phyloP scores from a whole-genome alignment of 2,329 filamentous ascomycete genomes.

The Penicillium sp. region DNA sequence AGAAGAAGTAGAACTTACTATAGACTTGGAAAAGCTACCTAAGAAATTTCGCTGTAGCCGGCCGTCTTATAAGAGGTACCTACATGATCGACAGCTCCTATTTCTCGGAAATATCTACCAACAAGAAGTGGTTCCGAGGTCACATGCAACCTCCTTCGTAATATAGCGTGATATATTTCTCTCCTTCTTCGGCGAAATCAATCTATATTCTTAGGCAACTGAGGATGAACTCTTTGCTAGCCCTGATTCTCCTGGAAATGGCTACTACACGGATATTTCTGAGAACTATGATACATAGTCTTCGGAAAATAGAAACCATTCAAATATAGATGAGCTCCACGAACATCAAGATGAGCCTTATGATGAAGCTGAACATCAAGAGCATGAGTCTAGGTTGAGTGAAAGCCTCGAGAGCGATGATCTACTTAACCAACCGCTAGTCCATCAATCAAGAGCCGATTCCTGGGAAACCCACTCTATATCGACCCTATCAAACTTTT shows the following conservation, averaged over 20 bases:
- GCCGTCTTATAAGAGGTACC: conserved; percentile 2
- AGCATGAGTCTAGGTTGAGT: background rate
- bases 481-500: background rate
- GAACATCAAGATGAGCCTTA: background rate
- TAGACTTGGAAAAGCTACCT: background rate
- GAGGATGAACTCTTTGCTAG: background rate
- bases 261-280: background rate
- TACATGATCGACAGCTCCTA: conserved; percentile 2
- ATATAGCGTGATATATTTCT: conserved; percentile 6
- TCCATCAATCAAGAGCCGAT: background rate
- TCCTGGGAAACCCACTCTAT: background rate
- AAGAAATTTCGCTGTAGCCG: conserved; percentile 4
- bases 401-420: background rate
- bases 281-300: background rate
- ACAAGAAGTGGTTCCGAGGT: background rate
- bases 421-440: background rate
- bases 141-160: background rate
- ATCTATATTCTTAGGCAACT: background rate
- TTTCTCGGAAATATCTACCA: conserved; percentile 1
- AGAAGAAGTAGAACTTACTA: conserved; percentile 6
- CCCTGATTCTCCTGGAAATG: background rate
- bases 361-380: background rate
- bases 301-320: background rate
- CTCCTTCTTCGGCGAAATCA: conserved; percentile 5
- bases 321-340: background rate